A percentile compares a stretch with the other conserved stretches of the same genome.
phyloP scores from a whole-genome alignment of 2,329 filamentous ascomycete genomes.

The Colletotrichum nymphaeae region DNA sequence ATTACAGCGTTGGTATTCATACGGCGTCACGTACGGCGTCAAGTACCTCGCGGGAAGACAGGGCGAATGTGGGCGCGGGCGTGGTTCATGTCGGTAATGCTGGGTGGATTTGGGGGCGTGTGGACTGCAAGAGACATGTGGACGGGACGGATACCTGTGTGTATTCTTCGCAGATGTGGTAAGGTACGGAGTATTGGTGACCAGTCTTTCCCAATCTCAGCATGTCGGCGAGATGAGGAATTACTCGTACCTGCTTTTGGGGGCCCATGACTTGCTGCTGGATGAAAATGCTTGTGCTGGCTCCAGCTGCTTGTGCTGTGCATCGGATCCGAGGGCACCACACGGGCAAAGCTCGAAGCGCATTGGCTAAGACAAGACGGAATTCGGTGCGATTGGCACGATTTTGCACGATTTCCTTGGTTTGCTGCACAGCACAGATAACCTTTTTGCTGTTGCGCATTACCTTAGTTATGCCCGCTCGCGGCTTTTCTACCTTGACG shows the following conservation, averaged over 20 bases:
- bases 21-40: background rate
- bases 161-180: background rate
- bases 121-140: background rate
- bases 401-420: background rate
- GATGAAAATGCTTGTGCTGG: slow-evolving; percentile 8
- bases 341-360: background rate
- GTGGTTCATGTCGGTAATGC: slow-evolving; percentile 34
- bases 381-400: slow-evolving; percentile 22
- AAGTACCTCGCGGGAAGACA: slow-evolving; percentile 6
- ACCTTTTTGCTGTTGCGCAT: background rate
- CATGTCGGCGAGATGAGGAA: background rate
- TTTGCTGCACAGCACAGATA: slow-evolving; percentile 27
- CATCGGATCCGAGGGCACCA: slow-evolving; percentile 1
- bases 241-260: slow-evolving; percentile 13
- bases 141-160: background rate
- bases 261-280: background rate
- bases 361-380: slow-evolving; percentile 20
- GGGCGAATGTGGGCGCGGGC: slow-evolving; percentile 1
- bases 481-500: background rate
- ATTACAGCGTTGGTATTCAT: slow-evolving; percentile 20
- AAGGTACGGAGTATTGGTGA: no score
- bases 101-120: slow-evolving; percentile 11
- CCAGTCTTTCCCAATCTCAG: background rate
- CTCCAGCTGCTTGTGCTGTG: slow-evolving; percentile 18
- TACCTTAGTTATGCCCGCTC: background rate